Evolutionary conservation across 2,329 filamentous ascomycete species (phyloP), one percentile per base, ranked within the genome.

Genomic region (Talaromyces verruculosus): DNA sequence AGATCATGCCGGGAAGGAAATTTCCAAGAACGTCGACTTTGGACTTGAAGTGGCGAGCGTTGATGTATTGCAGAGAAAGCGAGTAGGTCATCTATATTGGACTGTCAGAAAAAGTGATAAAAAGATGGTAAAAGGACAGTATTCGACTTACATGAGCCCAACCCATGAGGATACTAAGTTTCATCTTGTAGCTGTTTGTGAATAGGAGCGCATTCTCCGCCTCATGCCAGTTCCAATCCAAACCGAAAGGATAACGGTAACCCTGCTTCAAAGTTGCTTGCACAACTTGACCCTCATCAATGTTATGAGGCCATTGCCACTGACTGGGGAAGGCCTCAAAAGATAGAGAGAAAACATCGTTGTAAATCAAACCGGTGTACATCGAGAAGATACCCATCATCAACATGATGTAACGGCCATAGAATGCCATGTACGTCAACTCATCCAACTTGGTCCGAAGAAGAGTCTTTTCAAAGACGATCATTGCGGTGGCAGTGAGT

Each of bases 121-220:
- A 55, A 19, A 1, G 7, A n/a, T 55, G 5, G n/a, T 15, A 8
- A 37, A 33, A 35, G 15, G 25, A 63, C 39, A 28, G 30, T 3
- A 28, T 22, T 55, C 60, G 7, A 67, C 80, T 76, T 76, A 83
- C 81, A 82, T 97, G 93, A 67, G 88, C 88, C 95, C 96, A 99
- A 78, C 96, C 95, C 70, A 99, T 86, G 71, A 99, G 87, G 76
- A 99, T 97, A 83, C 92, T 96, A 81, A 99, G 91, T 85, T 99
- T 99, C 95, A 99, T 99, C 89, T 99, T 99, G 86, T 95, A 96
- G 80, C 91, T 96, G 89, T 99, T 99, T 78, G 88, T 91, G 82
- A 99, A 99, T 60, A 99, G 86, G 22, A 99, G 85, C 68, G 96
- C 91, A 74, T 99, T 99, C 74, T 98, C 94, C 13, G 93, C 91